Conservation (phyloP, 345 rosid genomes). For the Euclidium syriacum region DNA sequence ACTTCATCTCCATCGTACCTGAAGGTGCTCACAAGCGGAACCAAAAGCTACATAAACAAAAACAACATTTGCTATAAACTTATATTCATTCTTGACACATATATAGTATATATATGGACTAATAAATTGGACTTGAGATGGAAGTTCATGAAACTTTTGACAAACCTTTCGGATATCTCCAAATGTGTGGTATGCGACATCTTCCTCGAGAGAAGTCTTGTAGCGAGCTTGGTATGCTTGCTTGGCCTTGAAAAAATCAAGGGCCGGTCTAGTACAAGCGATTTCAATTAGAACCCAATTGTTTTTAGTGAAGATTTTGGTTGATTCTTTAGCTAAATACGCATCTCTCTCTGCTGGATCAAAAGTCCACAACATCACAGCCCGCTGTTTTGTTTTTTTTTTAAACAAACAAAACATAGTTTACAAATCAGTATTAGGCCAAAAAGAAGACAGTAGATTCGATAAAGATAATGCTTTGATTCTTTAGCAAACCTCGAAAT, state of each 20-base stretch:
- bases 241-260: conserved; percentile 52
- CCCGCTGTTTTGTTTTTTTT: conserved; percentile 53
- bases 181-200: conserved; percentile 71
- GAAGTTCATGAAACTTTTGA: neutral
- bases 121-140: neutral
- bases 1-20: conserved; percentile 84
- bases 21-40: conserved; percentile 71
- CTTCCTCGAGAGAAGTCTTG: conserved; percentile 85
- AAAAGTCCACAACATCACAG: conserved; percentile 62
- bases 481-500: conserved; percentile 59
- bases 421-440: no score
- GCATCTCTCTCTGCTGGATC: conserved; percentile 83
- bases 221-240: conserved; percentile 75
- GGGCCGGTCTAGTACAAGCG: conserved; percentile 67
- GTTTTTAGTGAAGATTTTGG: conserved; percentile 64
- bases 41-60: conserved; percentile 52
- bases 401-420: conserved; percentile 7
- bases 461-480: neutral
- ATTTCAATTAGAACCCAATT: conserved; percentile 76
- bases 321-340: conserved; percentile 65
- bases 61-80: no score
- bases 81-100: neutral
- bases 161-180: conserved; percentile 79
- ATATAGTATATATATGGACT: no score
- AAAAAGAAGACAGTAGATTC: no score